Evolutionary conservation across 805 yeast genomes (phyloP), one percentile per base, ranked within the genome.

Genomic region (Starmerella scarabaei): DNA sequence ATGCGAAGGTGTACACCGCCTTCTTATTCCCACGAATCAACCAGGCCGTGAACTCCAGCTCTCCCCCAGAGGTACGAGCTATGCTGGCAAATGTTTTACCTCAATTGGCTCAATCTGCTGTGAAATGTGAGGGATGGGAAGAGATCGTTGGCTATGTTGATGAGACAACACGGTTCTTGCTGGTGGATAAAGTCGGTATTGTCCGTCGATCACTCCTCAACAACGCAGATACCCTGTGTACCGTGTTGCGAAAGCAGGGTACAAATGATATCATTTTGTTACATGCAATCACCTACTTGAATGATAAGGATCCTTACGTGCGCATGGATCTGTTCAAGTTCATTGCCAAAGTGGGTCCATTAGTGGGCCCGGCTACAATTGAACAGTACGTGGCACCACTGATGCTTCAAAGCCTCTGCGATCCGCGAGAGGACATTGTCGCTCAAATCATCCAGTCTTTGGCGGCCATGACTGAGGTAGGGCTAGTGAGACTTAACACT

Each of bases 331-430:
- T 91, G 51, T 75, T 88, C 28, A 69, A 75, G 31, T 68, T 84
- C 6, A 72, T 86, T 9, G 68, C 84, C 1, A 74, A 78, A 1
- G 65, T 91, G 8, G 80, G 93, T 0, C 73, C 85, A 3, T 79
- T 75, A 54, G 75, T 86, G 14, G 98, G 98, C 0, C 73, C 77
- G 0, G 67, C 81, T 0, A 73, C 91, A 29, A 64, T 91, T 41
- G 94, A 88, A 51, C 93, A 84, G 50, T 91, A 86, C 53, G 73
- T 91, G 16, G 61, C 85, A 21, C 98, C 99, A 0, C 60, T 91
- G 17, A 61, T 91, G 45, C 66, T 81, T 1, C 97, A 91, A 56
- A 78, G 94, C 0, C 60, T 86, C 21, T 71, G 77, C 4, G 97
- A 86, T 56, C 72, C 78, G 0, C 41, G 49, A 9, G 94, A 88